Evolutionary conservation across 129 eudicot species (phyloP).

Genomic region (Lactuca sativa): DNA sequence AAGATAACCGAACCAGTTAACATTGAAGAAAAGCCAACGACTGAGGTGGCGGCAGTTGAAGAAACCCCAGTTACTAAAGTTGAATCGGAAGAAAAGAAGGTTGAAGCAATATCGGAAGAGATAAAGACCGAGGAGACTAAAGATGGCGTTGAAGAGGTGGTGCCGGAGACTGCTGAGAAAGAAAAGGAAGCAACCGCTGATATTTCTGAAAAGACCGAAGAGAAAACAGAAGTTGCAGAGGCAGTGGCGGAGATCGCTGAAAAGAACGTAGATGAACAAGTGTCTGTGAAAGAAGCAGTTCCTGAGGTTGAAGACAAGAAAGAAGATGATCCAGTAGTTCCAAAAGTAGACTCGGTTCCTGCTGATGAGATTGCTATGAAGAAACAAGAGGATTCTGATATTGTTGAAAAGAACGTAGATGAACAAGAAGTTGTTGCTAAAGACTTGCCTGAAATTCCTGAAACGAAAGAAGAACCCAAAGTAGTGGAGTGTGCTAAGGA

Average conservation of each 20-base stretch:
- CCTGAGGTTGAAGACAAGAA: constrained; percentile 20
- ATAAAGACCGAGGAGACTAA: constrained; percentile 7
- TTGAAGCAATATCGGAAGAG: constrained; percentile 9
- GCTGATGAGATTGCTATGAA: constrained; percentile 20
- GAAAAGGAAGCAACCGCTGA: constrained; percentile 13
- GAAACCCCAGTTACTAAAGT: constrained; percentile 11
- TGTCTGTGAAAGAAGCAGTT: constrained; percentile 13
- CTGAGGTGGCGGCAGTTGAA: constrained; percentile 16
- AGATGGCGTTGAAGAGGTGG: not conserved
- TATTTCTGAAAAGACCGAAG: constrained; percentile 22
- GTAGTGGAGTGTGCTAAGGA: constrained; percentile 12
- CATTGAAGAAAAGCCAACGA: constrained; percentile 26
- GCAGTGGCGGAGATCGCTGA: constrained; percentile 10
- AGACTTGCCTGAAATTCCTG: not conserved
- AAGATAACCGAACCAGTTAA: constrained; percentile 26
- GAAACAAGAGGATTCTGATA: constrained; percentile 1
- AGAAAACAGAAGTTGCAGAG: too few relatives aligned
- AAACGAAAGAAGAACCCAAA: constrained; percentile 18
- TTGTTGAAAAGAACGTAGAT: constrained; percentile 14
- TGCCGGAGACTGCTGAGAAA: not conserved
- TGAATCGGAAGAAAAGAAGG: constrained; percentile 8
- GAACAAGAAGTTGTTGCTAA: not conserved
- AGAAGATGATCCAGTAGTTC: constrained; percentile 5
- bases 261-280: constrained; percentile 21
- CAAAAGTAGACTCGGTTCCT: constrained; percentile 7